phyloP scores from a whole-genome alignment of 2,329 filamentous ascomycete genomes.

The Colletotrichum cordylinicola region DNA sequence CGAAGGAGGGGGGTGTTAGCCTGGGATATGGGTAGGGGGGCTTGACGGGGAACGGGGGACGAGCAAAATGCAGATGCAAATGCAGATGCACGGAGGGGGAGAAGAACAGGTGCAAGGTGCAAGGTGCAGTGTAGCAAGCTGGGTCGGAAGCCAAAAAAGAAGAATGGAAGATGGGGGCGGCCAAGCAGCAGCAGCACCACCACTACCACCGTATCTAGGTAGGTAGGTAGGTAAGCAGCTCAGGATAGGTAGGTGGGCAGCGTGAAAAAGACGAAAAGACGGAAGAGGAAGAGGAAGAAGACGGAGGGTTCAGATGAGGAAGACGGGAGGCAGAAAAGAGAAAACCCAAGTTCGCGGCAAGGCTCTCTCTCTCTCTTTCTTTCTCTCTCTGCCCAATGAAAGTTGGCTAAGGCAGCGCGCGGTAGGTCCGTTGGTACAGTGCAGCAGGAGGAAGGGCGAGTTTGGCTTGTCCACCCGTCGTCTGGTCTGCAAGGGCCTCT shows the following conservation, averaged over 20 bases:
- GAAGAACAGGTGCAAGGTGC: background rate
- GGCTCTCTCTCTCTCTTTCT: background rate
- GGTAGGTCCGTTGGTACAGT: background rate
- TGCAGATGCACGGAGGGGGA: background rate
- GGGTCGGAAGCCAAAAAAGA: background rate
- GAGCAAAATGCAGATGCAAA: slow-evolving; percentile 8
- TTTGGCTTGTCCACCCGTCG: slow-evolving; percentile 2
- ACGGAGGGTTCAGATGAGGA: background rate
- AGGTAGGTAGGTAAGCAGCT: background rate
- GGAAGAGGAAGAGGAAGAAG: background rate
- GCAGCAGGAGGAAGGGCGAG: background rate
- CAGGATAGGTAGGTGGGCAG: background rate
- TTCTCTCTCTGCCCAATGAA: background rate
- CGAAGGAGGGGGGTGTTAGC: background rate
- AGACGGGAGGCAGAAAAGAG: background rate
- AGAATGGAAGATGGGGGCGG: background rate
- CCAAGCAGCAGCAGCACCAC: background rate
- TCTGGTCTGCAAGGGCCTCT: slow-evolving; percentile 19
- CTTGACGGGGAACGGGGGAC: slow-evolving; percentile 12
- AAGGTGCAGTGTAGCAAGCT: background rate
- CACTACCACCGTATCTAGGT: background rate
- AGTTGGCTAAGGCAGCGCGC: background rate
- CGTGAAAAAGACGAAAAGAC: background rate
- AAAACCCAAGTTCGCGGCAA: background rate
- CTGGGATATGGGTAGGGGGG: background rate